Percentiles rank a stretch among this genome's conserved stretches.
Evolutionary conservation across 2,329 filamentous ascomycete genomes (phyloP).

Genomic region (Acephala macrosclerotiorum): DNA sequence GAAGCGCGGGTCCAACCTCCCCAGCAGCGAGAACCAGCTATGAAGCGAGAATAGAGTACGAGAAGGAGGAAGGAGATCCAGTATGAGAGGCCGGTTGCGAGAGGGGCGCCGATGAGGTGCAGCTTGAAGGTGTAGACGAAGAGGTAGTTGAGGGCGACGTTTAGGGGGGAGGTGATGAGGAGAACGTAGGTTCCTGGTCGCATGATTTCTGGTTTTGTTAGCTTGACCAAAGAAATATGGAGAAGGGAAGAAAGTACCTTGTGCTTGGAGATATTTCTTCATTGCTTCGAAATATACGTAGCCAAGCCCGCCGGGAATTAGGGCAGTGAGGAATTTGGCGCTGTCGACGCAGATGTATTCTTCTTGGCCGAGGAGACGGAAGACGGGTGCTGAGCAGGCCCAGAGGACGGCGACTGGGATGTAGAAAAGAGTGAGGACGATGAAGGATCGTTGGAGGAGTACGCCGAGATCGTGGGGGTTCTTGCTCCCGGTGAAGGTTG

Average conservation of each 20-base stretch:
- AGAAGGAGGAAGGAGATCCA: conserved; percentile 84
- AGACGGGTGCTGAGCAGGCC: conserved; percentile 77
- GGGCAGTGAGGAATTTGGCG: conserved; percentile 72
- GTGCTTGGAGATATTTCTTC: conserved; percentile 89
- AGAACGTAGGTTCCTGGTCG: conserved; percentile 83
- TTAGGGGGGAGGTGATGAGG: conserved; percentile 81
- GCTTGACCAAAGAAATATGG: conserved; percentile 53
- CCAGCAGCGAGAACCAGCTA: conserved; percentile 80
- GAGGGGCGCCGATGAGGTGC: conserved; percentile 78
- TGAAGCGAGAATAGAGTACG: conserved; percentile 74
- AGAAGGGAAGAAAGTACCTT: conserved; percentile 67
- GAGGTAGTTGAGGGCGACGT: conserved; percentile 80
- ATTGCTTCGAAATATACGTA: conserved; percentile 89
- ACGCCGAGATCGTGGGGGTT: conserved; percentile 82
- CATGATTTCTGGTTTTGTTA: conserved; percentile 64
- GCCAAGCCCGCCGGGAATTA: conserved; percentile 83
- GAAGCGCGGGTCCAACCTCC: conserved; percentile 73
- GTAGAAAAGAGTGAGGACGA: conserved; percentile 78
- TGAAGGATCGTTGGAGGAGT: conserved; percentile 77
- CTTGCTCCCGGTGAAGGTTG: conserved; percentile 80
- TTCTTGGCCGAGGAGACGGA: conserved; percentile 78
- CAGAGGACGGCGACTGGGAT: conserved; percentile 76
- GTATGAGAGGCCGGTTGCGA: conserved; percentile 86
- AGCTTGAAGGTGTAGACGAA: conserved; percentile 77
- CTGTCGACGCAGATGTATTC: conserved; percentile 78